Evolutionary conservation across 2,329 filamentous ascomycete species (phyloP), one percentile per base, ranked within the genome.

Genomic region (Talaromyces sp.): DNA sequence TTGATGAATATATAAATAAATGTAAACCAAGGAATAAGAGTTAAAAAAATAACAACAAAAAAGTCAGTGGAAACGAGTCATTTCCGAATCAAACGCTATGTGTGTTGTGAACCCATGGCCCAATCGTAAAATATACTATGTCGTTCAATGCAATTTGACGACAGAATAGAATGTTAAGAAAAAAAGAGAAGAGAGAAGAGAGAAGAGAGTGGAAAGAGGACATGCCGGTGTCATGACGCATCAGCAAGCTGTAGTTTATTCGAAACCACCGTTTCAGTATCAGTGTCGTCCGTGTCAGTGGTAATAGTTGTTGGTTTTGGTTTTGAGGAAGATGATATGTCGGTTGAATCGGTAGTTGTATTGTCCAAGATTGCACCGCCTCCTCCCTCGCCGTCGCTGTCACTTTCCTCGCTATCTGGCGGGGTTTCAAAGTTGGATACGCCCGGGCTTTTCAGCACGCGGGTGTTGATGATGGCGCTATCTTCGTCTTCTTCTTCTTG

Each of bases 371-470:
- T 3, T 14, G 43, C 19, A 11, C 43, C 43, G 10, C 43, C 59
- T n/a, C 50, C 55, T 17, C 26, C 50, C 11, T 61, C 59, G 17
- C 41, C 38, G 4, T 61, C 59, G 38, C 59, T 61, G 27, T 61
- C 59, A 13, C 52, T 53, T n/a, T 52, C 43, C 9, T 61, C 59
- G 13, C 59, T 61, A 8, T 61, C 59, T 3, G 59, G 59, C n/a
- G 59, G 59, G 7, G 50, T 58, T 1, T 61, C 59, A 21, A 58
- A n/a, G 7, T 58, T 61, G 4, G 51, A 56, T 4, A 61, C 46
- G 5, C 55, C 59, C 19, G 59, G 59, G 52, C 59, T 61, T 26
- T 61, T 61, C 24, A 61, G 59, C 13, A 61, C 59, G n/a, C 59
- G 59, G 11, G 27, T 14, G 26, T 41, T 53, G 21, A 38, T 32